Base-by-base conservation (phyloP, 1,284 basidiomycete species). In the Farysia itapuensis region DNA sequence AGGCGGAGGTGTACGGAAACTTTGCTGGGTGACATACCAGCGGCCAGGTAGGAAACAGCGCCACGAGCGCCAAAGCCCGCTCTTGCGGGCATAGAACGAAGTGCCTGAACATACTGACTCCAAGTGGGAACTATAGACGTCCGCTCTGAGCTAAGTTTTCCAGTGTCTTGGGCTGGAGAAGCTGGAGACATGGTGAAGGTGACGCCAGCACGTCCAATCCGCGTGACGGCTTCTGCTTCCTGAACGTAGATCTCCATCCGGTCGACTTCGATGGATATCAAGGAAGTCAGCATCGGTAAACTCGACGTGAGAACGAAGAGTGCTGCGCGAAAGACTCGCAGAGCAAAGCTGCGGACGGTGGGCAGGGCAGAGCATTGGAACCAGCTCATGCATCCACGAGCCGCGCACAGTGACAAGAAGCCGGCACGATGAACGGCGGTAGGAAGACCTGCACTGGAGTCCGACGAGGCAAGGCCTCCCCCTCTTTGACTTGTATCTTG, bases 231-330 rank as follows among this genome's bases (percentile, higher is more conserved):
- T 24, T 66, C 66, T 3, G 50, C 53, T 26, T 69, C 68, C 16
- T 63, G 39, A 4, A 67, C 24, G 25, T 54, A 59, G 18, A 74
- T 31, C 31, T 65, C 61, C 31, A 67, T 41, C 15, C 64, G 48
- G 22, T 60, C 58, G 9, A 75, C 39, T 21, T 74, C 60, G 40
- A 75, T 35, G 8, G 67, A 71, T 30, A 75, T 39, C 22, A 75
- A 36, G 1, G 64, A 65, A 13, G 58, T 67, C 21, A 72, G 47
- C 3, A 59, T 41, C 5, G 70, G 67, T 12, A 72, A 35, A 15
- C 50, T 43, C 5, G 69, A 70, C 15, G 57, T 56, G 43, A 67
- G 36, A 19, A 70, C 16, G 44, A 52, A 68, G 31, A 65, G 43
- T 5, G 56, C 56, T 4, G 56, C 49, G 20, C 66, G 56, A 9